These are phyloP conservation scores for Rachicladosporium sp. DNA, from an alignment of 2,329 filamentous ascomycete genomes.

Conservation along the genomic window DNA sequence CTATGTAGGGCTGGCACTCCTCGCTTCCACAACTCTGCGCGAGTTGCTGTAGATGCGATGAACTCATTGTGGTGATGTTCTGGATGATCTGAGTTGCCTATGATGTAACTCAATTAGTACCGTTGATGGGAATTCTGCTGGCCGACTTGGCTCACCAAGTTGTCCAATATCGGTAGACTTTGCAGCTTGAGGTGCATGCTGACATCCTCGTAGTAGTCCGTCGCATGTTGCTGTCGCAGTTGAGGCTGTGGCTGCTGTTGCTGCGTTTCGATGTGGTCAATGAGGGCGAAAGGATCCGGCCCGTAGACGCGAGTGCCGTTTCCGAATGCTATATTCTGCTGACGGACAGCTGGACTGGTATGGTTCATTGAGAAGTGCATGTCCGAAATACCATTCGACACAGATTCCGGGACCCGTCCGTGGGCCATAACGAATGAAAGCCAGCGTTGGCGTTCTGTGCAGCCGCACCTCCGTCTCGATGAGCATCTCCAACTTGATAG, in stretches of 20 bases:
- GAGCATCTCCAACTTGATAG: no score
- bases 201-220: slow-evolving; percentile 26
- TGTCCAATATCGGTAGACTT: slow-evolving; percentile 49
- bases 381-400: no score
- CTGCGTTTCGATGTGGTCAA: no score
- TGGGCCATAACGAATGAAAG: no score
- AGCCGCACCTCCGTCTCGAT: no score
- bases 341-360: no score
- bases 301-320: no score
- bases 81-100: slow-evolving; percentile 48
- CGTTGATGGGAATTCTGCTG: neutral
- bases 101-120: neutral
- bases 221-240: slow-evolving; percentile 6
- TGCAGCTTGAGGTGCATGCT: slow-evolving; percentile 42
- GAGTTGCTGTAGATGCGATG: slow-evolving; percentile 44
- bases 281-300: no score
- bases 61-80: slow-evolving; percentile 44
- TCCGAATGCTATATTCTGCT: no score
- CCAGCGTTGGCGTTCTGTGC: no score
- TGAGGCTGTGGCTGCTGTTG: slow-evolving; percentile 5
- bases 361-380: no score
- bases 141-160: slow-evolving; percentile 35
- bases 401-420: no score
- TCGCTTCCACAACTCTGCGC: slow-evolving; percentile 29
- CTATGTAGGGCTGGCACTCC: slow-evolving; percentile 47